Percentiles rank a stretch among this genome's conserved stretches.
Evolutionary conservation across 257 asterid species (phyloP).

Genomic region (Solanum chmielewskii): DNA sequence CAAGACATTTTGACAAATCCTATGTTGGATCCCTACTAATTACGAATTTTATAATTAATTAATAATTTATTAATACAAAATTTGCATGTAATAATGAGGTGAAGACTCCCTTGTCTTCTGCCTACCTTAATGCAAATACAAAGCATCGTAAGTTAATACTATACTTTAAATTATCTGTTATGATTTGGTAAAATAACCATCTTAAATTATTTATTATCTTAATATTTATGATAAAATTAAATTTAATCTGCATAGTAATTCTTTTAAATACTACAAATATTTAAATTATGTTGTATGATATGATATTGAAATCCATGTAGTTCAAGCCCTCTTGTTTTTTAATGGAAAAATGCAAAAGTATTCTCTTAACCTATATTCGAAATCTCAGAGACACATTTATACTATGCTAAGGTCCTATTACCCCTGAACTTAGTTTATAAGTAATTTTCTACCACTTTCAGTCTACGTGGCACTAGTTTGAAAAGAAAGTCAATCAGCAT

Average conservation of each 20-base stretch:
- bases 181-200: too few relatives aligned
- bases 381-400: too few relatives aligned
- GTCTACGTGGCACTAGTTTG: too few relatives aligned
- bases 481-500: too few relatives aligned
- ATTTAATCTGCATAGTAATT: not conserved
- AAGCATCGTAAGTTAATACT: not conserved
- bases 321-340: not conserved
- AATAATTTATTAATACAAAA: not conserved
- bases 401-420: too few relatives aligned
- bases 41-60: not conserved
- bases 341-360: too few relatives aligned
- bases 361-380: accelerated
- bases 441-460: too few relatives aligned
- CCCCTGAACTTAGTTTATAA: too few relatives aligned
- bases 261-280: too few relatives aligned
- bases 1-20: not conserved
- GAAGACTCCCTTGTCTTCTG: not conserved
- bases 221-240: too few relatives aligned
- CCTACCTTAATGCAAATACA: not conserved
- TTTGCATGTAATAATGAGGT: not conserved
- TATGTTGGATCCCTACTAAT: not conserved
- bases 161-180: not conserved
- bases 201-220: too few relatives aligned
- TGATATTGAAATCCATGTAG: not conserved
- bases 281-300: not conserved